A percentile compares a stretch with the other conserved stretches of the same genome.
These are phyloP conservation scores for Penstemon eatonii DNA, from an alignment of 257 asterid species.

Conservation along the genomic window DNA sequence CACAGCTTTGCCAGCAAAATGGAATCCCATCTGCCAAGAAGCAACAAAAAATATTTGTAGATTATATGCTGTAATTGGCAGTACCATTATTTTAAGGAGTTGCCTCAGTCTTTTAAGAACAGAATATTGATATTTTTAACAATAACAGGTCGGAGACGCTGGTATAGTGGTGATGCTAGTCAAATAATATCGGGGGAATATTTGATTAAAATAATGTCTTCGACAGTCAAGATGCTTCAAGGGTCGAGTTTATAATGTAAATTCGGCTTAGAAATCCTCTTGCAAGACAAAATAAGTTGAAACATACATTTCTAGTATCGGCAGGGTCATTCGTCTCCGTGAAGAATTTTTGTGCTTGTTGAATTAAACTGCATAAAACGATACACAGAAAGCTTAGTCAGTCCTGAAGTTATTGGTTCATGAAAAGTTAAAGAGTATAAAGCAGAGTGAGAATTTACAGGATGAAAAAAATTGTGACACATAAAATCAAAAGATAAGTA, in stretches of 20 bases:
- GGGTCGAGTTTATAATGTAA: background rate
- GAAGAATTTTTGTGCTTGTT: constrained; percentile 77
- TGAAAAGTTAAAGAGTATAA: background rate
- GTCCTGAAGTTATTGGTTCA: too few relatives aligned
- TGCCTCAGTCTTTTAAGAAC: background rate
- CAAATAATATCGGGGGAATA: background rate
- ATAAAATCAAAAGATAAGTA: too few relatives aligned
- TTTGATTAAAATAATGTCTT: background rate
- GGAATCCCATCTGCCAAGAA: constrained; percentile 84
- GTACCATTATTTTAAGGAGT: background rate
- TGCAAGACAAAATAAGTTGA: constrained; percentile 23
- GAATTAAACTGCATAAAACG: constrained; percentile 70
- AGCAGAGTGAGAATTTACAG: background rate
- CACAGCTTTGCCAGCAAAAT: constrained; percentile 88
- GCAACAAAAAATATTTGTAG: background rate
- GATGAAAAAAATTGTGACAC: constrained; percentile 1
- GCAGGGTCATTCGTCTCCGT: constrained; percentile 73
- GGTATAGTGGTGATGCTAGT: too few relatives aligned
- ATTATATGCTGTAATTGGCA: background rate
- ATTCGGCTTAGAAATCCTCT: background rate
- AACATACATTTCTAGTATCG: constrained; percentile 77
- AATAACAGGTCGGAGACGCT: too few relatives aligned
- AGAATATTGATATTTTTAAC: background rate
- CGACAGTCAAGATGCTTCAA: background rate
- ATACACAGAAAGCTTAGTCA: constrained; percentile 19